phyloP scores from a whole-genome alignment of 305 asterid genomes.

The Solanum hybrid region DNA sequence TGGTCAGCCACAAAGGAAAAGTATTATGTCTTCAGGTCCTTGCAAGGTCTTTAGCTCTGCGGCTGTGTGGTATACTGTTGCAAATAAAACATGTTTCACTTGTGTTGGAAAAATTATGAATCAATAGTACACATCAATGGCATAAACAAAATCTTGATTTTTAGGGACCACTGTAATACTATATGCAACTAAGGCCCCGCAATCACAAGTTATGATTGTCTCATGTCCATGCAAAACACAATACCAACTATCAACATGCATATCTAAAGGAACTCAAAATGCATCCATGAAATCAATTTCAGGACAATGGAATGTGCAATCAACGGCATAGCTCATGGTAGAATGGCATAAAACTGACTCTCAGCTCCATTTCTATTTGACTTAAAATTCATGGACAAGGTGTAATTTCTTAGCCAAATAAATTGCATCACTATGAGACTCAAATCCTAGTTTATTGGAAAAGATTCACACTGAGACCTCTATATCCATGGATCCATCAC shows the following conservation, averaged over 20 bases:
- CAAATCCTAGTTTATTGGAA: neutral
- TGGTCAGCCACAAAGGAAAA: neutral
- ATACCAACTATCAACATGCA: neutral
- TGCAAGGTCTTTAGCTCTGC: neutral
- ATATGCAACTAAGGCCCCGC: neutral
- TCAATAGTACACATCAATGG: neutral
- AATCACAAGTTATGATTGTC: neutral
- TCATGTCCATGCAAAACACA: neutral
- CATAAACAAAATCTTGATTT: neutral
- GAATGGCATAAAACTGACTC: neutral
- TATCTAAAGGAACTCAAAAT: neutral
- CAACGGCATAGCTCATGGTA: neutral
- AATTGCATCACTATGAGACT: neutral
- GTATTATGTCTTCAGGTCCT: neutral
- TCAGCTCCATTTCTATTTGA: neutral
- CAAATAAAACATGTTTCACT: neutral
- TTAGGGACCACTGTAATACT: neutral
- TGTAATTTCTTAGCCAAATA: neutral
- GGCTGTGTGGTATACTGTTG: neutral
- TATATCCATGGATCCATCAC: neutral
- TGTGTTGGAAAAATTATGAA: neutral
- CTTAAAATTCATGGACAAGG: neutral
- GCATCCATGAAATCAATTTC: neutral
- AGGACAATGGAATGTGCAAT: neutral
- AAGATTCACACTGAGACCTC: neutral